Evolutionary conservation across 73 alveolate genomes (phyloP), one percentile per base, ranked within the genome.

Genomic region (Stentor roeselii): DNA sequence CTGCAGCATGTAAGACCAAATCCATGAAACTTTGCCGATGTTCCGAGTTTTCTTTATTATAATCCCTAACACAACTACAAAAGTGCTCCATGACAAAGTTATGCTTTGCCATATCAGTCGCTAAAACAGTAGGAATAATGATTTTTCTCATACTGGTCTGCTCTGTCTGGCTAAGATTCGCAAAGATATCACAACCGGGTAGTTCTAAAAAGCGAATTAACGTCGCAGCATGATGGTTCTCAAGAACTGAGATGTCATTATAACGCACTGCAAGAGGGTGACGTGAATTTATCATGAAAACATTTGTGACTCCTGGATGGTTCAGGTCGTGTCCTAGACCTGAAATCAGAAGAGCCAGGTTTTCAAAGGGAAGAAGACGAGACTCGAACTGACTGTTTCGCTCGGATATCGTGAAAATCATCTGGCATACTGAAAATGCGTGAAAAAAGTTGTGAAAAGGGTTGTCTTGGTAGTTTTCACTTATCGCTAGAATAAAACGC

Each of bases 301-400:
- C 78, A 86, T 95, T 95, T 59, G 93, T 95, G n/a, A 84, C 58
- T 21, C 99, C 99, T 3, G 99, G 99, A 82, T 95, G 99, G 77
- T 95, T 94, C 30, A 91, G 90, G 78, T 95, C 99, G 83, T 95
- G 99, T 78, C 95, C 94, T 59, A 86, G 82, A n/a, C 89, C 67
- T 36, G 94, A 83, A 34, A 87, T 40, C 41, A 90, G 78, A 36
- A 90, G 31, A 21, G 92, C 87, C 2, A 67, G 34, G 41, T 32
- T 21, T n/a, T 67, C 80, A n/a, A 21, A 21, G 60, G 80, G 80
- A 36, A 59, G 32, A 21, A 67, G 80, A 32, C 14, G 34, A n/a
- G 50, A 15, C 34, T 34, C 41, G 34, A 21, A 67, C 37, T 67
- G n/a, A 67, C 34, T 32, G 34, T 21, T 32, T 74, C 83, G 76